phyloP scores from a whole-genome alignment of 1,284 basidiomycete genomes.

The Cutaneotrichosporon cutaneum region DNA sequence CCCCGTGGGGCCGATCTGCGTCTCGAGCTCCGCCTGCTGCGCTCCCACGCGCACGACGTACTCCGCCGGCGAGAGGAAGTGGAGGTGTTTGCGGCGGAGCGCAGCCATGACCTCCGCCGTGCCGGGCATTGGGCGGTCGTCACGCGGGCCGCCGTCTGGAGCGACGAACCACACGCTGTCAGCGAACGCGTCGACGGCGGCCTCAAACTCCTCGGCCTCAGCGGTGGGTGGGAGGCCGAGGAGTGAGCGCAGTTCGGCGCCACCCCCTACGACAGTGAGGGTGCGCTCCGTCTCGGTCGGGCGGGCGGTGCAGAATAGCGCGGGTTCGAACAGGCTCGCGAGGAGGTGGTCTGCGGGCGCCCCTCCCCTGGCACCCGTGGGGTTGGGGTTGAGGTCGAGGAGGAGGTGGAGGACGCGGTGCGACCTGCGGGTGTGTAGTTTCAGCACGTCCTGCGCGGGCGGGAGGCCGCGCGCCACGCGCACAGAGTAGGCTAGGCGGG shows the following conservation, averaged over 20 bases:
- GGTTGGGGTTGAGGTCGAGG: background rate
- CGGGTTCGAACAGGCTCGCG: no score
- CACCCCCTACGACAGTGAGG: background rate
- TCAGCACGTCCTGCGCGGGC: no score
- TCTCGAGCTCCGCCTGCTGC: background rate
- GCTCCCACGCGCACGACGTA: background rate
- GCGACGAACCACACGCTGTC: background rate
- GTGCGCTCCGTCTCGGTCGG: background rate
- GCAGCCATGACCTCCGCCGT: background rate
- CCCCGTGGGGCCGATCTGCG: background rate
- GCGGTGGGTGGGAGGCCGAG: background rate
- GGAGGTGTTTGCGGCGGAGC: background rate
- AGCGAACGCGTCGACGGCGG: background rate
- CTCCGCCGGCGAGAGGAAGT: background rate
- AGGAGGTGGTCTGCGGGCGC: no score
- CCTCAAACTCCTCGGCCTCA: background rate
- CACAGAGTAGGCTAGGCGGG: no score
- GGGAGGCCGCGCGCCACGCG: no score
- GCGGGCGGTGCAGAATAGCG: no score
- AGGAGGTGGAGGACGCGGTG: conserved; percentile 2
- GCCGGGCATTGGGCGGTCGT: background rate
- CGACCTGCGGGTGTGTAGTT: background rate
- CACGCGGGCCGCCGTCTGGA: background rate
- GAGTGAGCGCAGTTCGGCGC: background rate
- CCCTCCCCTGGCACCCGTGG: background rate